Conservation (phyloP, 805 yeast genomes). For the Candida gorgasii region DNA sequence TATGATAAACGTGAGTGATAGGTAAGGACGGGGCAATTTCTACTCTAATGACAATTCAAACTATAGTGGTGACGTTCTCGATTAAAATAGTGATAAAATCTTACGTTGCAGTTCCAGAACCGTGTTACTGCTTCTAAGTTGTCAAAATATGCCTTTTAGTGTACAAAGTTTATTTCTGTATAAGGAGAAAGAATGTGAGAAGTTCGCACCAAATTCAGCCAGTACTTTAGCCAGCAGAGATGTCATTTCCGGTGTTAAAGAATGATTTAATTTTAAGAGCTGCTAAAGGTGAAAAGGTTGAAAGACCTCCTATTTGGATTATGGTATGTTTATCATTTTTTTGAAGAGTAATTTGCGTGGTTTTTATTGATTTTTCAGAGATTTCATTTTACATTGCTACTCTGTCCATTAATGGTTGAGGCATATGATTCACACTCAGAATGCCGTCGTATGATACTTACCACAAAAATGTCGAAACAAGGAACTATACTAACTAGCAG, state of each 20-base stretch:
- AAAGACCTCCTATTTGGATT: constrained; percentile 97
- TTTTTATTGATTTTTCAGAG: neutral
- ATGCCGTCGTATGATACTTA: too few relatives aligned
- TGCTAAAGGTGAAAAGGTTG: constrained; percentile 86
- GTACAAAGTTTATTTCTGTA: neutral
- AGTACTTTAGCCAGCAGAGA: constrained; percentile 20
- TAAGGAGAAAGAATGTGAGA: neutral
- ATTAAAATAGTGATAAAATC: too few relatives aligned
- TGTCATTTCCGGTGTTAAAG: constrained; percentile 70
- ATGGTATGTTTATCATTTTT: constrained; percentile 53
- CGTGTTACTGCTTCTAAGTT: too few relatives aligned
- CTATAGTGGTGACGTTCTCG: too few relatives aligned
- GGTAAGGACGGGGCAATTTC: too few relatives aligned
- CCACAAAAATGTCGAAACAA: constrained; percentile 1
- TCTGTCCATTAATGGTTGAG: neutral
- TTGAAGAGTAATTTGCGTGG: neutral
- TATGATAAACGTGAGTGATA: too few relatives aligned
- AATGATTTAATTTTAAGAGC: constrained; percentile 92
- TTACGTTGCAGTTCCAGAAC: too few relatives aligned
- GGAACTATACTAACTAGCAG: constrained; percentile 23
- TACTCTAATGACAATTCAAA: too few relatives aligned
- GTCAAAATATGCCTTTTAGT: too few relatives aligned
- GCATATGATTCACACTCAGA: too few relatives aligned
- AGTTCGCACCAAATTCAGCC: constrained; percentile 5
- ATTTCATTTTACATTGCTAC: neutral